Evolutionary conservation across 305 asterid genomes (phyloP), one percentile per base, ranked within the genome.

Genomic region (Solanum hybrid): DNA sequence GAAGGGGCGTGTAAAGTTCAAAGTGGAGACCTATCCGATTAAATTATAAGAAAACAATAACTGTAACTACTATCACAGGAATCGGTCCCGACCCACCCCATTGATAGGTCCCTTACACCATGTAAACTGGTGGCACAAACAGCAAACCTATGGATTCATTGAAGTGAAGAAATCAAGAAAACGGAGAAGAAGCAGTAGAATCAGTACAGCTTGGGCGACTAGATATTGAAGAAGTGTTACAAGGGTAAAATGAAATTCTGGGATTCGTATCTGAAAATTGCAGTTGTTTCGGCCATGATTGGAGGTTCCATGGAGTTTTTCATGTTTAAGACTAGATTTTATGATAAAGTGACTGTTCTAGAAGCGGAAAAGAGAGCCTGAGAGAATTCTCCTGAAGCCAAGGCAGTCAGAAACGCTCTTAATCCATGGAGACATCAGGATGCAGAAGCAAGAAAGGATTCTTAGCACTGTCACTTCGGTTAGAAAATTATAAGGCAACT

Each of bases 261-360:
- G 94, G 95, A 91, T 91, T 97, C 98, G 99, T 97, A 97, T 93
- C 51, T 94, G 96, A 96, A 97, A 95, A 95, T 97, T 45, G 94
- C 95, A 5, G 81, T 93, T 87, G 93, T 93, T 37, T 93, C 96
- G 15, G 97, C 98, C 13, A 87, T 93, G 91, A 89, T 97, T 87
- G 99, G 99, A 87, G 99, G 96, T 88, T 95, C 97, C 65, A 96
- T 97, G 98, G 99, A 97, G 90, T 77, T 95, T 10, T 95, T 97
- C 96, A 97, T 97, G 98, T 95, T 97, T 94, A 96, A 97, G 92
- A 95, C 98, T 91, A 98, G 98, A 89, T 95, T 97, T 95, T 97
- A 97, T 90, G 98, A 97, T 91, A 96, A 95, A 8, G 38, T 36
- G 0, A 94, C 97, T 36, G 98, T 92, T 89, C 45, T 97, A 91